These are phyloP conservation scores for Leccinum sublutescens DNA, from an alignment of 768 basidiomycete species.

Conservation along the genomic window DNA sequence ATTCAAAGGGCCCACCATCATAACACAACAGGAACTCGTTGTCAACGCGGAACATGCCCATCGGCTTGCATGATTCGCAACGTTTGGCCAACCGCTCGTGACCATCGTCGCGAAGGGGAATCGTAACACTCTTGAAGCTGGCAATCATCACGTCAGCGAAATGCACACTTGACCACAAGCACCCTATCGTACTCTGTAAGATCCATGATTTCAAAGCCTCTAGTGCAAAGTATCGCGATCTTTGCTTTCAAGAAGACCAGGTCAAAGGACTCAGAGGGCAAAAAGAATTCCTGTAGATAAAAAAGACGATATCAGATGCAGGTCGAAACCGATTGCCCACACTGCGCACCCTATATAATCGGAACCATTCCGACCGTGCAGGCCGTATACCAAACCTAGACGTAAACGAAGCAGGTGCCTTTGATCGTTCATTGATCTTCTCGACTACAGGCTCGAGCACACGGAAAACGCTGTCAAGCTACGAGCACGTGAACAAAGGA, in stretches of 20 bases:
- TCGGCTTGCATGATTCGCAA: conserved; percentile 75
- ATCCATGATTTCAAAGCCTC: conserved; percentile 98
- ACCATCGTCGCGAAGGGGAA: conserved; percentile 79
- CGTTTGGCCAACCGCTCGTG: conserved; percentile 72
- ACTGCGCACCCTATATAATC: conserved; percentile 67
- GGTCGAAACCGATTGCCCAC: background rate
- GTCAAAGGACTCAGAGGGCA: conserved; percentile 88
- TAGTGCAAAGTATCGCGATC: conserved; percentile 89
- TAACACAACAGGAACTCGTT: conserved; percentile 90
- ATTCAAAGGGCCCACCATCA: conserved; percentile 54
- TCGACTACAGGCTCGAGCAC: conserved; percentile 96
- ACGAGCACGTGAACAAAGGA: conserved; percentile 1
- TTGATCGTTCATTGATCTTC: conserved; percentile 77
- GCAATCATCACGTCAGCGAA: background rate
- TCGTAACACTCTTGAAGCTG: conserved; percentile 85
- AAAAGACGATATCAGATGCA: background rate
- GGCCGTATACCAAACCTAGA: conserved; percentile 76
- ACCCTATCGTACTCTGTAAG: conserved; percentile 69
- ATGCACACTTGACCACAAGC: background rate
- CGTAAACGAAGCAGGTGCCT: conserved; percentile 66
- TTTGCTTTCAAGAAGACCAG: conserved; percentile 91
- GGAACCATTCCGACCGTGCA: conserved; percentile 91
- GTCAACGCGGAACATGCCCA: conserved; percentile 90
- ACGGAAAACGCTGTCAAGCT: conserved; percentile 91
- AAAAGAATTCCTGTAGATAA: conserved; percentile 77